Evolutionary conservation across 1,284 basidiomycete species (phyloP), one percentile per base, ranked within the genome.

Genomic region (Hortiboletus rubellus): DNA sequence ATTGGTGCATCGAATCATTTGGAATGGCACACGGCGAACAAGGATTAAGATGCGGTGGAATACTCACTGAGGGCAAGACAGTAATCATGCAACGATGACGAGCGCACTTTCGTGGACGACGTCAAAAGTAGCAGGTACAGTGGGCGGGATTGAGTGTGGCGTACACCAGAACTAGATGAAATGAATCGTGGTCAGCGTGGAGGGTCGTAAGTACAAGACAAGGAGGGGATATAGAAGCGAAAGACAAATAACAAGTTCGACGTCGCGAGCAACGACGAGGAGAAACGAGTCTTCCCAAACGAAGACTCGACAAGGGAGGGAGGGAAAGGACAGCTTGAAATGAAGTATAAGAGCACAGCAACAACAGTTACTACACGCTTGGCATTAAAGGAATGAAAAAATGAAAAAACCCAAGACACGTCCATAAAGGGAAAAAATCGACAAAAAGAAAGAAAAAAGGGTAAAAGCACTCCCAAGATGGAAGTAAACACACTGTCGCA

Each of bases 101-200:
- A 59, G 41, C 43, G 38, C 60, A 60, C 52, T 58, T 58, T 61
- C 45, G 67, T 54, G 64, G 57, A 46, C 61, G 59, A 60, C 51
- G 71, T 58, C 59, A 31, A 42, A 42, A 45, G 51, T 36, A 46
- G 52, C 24, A 30, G 27, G 42, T 42, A 45, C 27, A 14, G 50
- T 66, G 56, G 48, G 65, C 52, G 54, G 40, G 49, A 50, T 34
- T 52, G 52, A 45, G 48, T 65, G 70, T 73, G 71, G 72, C 71
- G 71, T 54, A 65, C 62, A 68, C 60, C 62, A 63, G 66, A 64
- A 74, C 75, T 73, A 66, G 72, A 52, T 54, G 58, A 52, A 58
- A 67, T 63, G 64, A 70, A 68, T 77, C 74, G 77, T 82, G 71
- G 79, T 81, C 74, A 84, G 81, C 82, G 80, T 81, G 65, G 71